Evolutionary conservation across 148 eudicot genomes (phyloP).

Genomic region (Silene uniflora): DNA sequence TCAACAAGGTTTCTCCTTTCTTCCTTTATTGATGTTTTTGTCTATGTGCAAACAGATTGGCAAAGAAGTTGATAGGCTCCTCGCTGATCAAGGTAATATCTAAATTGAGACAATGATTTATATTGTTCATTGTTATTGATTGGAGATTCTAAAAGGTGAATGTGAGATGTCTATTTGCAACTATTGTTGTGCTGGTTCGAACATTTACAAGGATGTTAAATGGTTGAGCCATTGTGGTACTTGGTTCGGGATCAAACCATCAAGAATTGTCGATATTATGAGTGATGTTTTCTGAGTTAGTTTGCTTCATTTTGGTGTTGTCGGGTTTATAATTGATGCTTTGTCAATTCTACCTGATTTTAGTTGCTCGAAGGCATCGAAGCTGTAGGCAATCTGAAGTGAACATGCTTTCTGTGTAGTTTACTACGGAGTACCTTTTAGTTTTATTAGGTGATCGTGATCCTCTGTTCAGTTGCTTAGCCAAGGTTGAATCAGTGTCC

Average conservation of each 20-base stretch:
- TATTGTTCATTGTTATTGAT: too few species aligned
- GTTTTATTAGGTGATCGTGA: not conserved
- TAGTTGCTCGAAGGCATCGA: not conserved
- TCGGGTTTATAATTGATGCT: not conserved
- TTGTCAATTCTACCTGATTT: not conserved
- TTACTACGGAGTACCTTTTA: not conserved
- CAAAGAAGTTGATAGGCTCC: constrained; percentile 55
- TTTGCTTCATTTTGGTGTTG: not conserved
- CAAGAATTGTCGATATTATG: too few species aligned
- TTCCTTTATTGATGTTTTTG: constrained; percentile 4
- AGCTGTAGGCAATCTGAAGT: not conserved
- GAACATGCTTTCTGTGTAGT: not conserved
- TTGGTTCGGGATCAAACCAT: too few species aligned
- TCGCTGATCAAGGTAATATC: constrained; percentile 67
- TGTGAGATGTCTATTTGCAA: too few species aligned
- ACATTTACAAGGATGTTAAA: too few species aligned
- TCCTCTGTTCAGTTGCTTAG: not conserved
- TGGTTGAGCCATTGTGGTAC: too few species aligned
- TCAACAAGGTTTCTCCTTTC: constrained; percentile 66
- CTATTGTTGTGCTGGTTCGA: too few species aligned
- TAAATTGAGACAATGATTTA: not conserved
- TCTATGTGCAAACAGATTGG: constrained; percentile 55
- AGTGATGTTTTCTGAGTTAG: not conserved
- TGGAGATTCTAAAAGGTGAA: too few species aligned
- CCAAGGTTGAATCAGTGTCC: not conserved